These are phyloP conservation scores for Colletotrichum ledebouriae DNA, from an alignment of 2,329 filamentous ascomycete genomes.

Conservation along the genomic window DNA sequence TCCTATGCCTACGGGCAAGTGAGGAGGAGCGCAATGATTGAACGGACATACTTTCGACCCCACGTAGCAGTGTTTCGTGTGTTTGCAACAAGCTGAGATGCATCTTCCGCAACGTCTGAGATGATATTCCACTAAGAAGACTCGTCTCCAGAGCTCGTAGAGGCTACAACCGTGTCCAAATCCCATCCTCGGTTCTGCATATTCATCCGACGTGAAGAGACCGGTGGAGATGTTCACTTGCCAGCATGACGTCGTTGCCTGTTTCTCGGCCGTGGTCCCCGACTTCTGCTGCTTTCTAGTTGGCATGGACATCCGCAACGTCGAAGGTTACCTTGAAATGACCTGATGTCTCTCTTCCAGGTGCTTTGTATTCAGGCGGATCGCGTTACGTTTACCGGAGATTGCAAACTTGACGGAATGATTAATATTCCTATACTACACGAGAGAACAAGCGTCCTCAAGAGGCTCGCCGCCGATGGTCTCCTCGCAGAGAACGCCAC, in stretches of 20 bases:
- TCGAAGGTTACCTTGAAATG: too few species aligned
- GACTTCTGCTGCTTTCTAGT: background rate
- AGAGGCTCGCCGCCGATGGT: background rate
- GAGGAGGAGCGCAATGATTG: constrained; percentile 73
- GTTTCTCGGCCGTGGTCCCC: background rate
- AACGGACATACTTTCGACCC: constrained; percentile 60
- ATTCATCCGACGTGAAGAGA: too few species aligned
- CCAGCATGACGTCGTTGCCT: too few species aligned
- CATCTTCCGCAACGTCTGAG: background rate
- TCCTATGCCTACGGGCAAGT: constrained; percentile 59
- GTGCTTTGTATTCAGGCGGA: rapidly evolving
- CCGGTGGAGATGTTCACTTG: too few species aligned
- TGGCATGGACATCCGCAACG: background rate
- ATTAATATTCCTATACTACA: constrained; percentile 17
- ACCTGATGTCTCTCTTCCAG: too few species aligned
- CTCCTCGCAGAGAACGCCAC: background rate
- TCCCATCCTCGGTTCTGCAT: too few species aligned
- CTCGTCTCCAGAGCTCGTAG: background rate
- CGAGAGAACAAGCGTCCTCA: constrained; percentile 8
- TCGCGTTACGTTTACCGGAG: background rate
- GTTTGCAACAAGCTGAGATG: background rate
- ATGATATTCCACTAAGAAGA: background rate
- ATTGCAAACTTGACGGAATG: background rate
- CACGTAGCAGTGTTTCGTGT: background rate
- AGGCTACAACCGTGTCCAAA: too few species aligned